phyloP scores from a whole-genome alignment of 371 early-diverging fungal species.

The Haplosporangium sp. region DNA sequence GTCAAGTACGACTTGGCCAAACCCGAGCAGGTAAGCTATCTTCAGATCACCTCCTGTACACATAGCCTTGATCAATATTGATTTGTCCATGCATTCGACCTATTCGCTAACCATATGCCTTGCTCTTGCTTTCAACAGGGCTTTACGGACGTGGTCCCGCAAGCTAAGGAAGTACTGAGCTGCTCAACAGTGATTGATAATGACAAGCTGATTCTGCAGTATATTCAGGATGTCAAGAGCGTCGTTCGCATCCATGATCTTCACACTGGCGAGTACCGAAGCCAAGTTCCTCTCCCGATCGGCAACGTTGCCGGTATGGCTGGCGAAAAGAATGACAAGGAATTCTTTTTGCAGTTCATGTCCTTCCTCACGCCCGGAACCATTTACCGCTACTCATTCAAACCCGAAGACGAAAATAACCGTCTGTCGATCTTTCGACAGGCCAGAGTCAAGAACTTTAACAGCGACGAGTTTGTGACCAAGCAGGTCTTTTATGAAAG shows the following conservation, averaged over 20 bases:
- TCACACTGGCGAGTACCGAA: constrained; percentile 35
- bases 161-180: constrained; percentile 64
- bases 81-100: neutral
- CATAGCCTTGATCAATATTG: neutral
- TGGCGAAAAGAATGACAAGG: constrained; percentile 40
- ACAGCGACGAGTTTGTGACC: constrained; percentile 59
- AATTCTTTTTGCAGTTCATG: constrained; percentile 61
- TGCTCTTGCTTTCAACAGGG: constrained; percentile 38
- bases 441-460: constrained; percentile 60
- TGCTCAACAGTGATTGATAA: constrained; percentile 54
- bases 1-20: constrained; percentile 68
- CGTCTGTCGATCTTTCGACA: constrained; percentile 52
- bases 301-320: constrained; percentile 31
- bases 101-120: neutral
- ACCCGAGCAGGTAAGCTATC: constrained; percentile 55
- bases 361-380: constrained; percentile 67
- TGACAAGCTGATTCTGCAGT: constrained; percentile 65
- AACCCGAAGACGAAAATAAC: constrained; percentile 18
- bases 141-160: constrained; percentile 67
- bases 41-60: too few species aligned
- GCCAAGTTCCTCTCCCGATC: constrained; percentile 42
- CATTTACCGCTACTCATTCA: constrained; percentile 59
- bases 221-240: constrained; percentile 71
- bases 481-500: constrained; percentile 69
- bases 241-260: constrained; percentile 39